Evolutionary conservation across 192 early-diverging fungal species (phyloP).

Genomic region (Coemansia guatemalensis): DNA sequence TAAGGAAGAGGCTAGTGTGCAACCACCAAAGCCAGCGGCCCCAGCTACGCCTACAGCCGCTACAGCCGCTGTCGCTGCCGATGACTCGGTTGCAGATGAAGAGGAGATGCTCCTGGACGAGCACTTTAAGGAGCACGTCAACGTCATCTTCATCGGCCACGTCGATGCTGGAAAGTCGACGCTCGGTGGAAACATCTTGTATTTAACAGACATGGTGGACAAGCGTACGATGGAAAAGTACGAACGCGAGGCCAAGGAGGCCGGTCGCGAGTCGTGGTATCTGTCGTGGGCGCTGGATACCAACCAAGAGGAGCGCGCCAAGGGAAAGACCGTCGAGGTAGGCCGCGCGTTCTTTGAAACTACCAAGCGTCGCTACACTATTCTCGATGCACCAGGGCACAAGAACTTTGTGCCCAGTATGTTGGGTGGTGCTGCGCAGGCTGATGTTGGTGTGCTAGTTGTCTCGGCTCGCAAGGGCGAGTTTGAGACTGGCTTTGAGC

Average conservation of each 20-base stretch:
- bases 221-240: slow-evolving; percentile 99
- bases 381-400: slow-evolving; percentile 98
- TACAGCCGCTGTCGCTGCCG: background rate
- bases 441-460: slow-evolving; percentile 91
- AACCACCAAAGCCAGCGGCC: slow-evolving; percentile 7
- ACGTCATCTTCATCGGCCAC: slow-evolving; percentile 99
- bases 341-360: slow-evolving; percentile 99
- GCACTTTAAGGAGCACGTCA: slow-evolving; percentile 91
- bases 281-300: slow-evolving; percentile 98
- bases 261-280: slow-evolving; percentile 96
- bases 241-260: slow-evolving; percentile 97
- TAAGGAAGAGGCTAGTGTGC: background rate
- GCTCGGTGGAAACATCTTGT: slow-evolving; percentile 95
- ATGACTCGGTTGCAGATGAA: slow-evolving; percentile 45
- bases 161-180: slow-evolving; percentile 98
- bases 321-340: slow-evolving; percentile 99
- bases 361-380: slow-evolving; percentile 90
- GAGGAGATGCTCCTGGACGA: slow-evolving; percentile 67
- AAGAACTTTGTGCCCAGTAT: slow-evolving; percentile 98
- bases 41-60: slow-evolving; percentile 20
- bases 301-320: slow-evolving; percentile 94
- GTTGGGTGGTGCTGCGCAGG: slow-evolving; percentile 96
- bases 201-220: slow-evolving; percentile 98
- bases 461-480: slow-evolving; percentile 98
- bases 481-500: slow-evolving; percentile 99